These are phyloP conservation scores for Vitis labrusca DNA, from an alignment of 164 flowering plant species.

Conservation along the genomic window DNA sequence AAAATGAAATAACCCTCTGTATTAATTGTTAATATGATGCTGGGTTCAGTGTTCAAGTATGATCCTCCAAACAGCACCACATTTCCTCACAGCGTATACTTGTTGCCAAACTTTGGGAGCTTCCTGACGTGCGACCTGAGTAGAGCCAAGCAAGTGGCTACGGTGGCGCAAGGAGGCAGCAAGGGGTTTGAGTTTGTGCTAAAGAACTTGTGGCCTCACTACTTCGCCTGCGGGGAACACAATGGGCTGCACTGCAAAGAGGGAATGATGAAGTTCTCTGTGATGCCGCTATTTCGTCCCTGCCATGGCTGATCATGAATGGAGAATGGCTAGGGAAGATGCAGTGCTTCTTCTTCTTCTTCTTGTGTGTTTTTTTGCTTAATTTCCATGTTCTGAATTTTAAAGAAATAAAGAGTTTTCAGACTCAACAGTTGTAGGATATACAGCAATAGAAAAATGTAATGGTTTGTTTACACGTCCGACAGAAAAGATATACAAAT, in stretches of 20 bases:
- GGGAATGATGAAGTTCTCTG: not conserved
- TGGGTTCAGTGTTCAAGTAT: constrained; percentile 8
- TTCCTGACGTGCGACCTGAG: constrained; percentile 5
- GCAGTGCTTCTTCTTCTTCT: too few species aligned
- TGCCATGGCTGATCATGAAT: too few species aligned
- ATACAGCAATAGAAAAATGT: too few species aligned
- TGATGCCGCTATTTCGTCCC: not conserved
- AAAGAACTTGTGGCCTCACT: not conserved
- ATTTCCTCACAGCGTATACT: constrained; percentile 7
- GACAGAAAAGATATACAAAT: too few species aligned
- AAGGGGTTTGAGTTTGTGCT: constrained; percentile 3
- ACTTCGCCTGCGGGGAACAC: not conserved
- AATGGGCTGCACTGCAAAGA: not conserved
- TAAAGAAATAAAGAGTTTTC: too few species aligned
- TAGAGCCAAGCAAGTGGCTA: constrained; percentile 3
- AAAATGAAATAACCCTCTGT: too few species aligned
- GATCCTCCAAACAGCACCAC: constrained; percentile 9
- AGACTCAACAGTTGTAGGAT: too few species aligned
- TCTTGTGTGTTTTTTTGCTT: too few species aligned
- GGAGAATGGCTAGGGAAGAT: too few species aligned
- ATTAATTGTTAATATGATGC: too few species aligned
- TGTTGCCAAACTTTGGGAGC: constrained; percentile 5
- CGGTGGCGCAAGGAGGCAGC: not conserved
- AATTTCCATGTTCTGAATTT: too few species aligned
- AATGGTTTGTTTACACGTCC: too few species aligned